Evolutionary conservation across 1,139 yeast species (phyloP).

Genomic region (Suhomyces yuchorum): DNA sequence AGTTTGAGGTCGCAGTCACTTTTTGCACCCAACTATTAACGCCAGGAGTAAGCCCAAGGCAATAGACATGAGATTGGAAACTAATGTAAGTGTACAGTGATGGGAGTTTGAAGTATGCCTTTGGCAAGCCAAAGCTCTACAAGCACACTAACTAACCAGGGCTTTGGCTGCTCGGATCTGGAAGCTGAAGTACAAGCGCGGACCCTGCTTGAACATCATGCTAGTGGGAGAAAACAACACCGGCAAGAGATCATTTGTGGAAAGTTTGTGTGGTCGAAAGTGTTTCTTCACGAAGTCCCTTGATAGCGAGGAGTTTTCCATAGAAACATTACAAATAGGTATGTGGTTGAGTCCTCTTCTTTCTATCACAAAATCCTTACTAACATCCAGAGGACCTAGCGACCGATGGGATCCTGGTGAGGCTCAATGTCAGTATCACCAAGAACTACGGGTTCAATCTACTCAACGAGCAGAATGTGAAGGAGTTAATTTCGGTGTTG

Average conservation of each 20-base stretch:
- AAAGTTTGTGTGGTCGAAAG: conserved; percentile 28
- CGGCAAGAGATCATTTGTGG: conserved; percentile 37
- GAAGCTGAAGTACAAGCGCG: conserved; percentile 10
- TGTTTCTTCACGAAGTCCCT: too few relatives aligned
- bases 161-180: neutral
- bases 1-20: neutral
- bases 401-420: conserved; percentile 26
- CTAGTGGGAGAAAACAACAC: conserved; percentile 39
- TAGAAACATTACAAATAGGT: neutral
- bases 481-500: conserved; percentile 45
- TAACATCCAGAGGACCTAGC: conserved; percentile 20
- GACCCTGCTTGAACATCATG: conserved; percentile 31
- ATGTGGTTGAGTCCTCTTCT: too few relatives aligned
- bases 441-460: conserved; percentile 35
- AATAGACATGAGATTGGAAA: neutral
- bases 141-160: neutral
- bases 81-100: neutral
- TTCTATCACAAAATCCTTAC: too few relatives aligned
- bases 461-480: conserved; percentile 34
- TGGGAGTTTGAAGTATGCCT: too few relatives aligned
- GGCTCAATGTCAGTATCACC: conserved; percentile 28
- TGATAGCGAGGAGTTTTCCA: conserved; percentile 2
- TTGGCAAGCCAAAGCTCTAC: too few relatives aligned
- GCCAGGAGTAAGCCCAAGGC: neutral
- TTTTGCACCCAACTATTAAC: conserved; percentile 3